phyloP scores from a whole-genome alignment of 2,329 filamentous ascomycete genomes.

The Trichoderma sp. region DNA sequence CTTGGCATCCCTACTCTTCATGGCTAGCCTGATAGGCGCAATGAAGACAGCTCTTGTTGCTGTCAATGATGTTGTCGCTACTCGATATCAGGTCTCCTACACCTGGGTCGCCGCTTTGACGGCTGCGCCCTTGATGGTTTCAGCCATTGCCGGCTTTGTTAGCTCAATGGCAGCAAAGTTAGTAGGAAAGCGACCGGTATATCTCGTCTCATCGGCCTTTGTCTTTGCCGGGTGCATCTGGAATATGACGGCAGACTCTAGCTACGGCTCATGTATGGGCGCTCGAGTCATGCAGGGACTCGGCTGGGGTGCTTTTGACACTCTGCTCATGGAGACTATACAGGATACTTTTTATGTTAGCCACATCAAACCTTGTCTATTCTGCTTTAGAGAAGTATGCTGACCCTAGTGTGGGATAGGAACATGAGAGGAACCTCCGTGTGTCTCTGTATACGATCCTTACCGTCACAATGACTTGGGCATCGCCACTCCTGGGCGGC shows the following conservation, averaged over 20 bases:
- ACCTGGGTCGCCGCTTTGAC: constrained; percentile 49
- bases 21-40: constrained; percentile 46
- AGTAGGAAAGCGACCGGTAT: constrained; percentile 53
- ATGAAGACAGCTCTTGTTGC: constrained; percentile 54
- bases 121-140: constrained; percentile 51
- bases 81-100: constrained; percentile 44
- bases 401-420: constrained; percentile 29
- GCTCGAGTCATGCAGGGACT: constrained; percentile 54
- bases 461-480: constrained; percentile 49
- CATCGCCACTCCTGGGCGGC: constrained; percentile 52
- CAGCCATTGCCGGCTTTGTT: constrained; percentile 43
- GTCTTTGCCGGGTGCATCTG: constrained; percentile 50
- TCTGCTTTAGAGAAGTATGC: not conserved
- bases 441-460: constrained; percentile 46
- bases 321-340: constrained; percentile 50
- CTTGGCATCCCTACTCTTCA: constrained; percentile 45
- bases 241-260: constrained; percentile 44
- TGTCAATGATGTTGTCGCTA: constrained; percentile 45
- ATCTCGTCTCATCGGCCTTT: constrained; percentile 44
- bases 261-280: constrained; percentile 47
- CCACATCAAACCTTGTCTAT: too few species aligned
- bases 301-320: constrained; percentile 59
- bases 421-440: constrained; percentile 50
- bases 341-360: constrained; percentile 57
- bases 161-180: constrained; percentile 44